Conservation (phyloP, 148 eudicot genomes). For the Camellia granthamiana region DNA sequence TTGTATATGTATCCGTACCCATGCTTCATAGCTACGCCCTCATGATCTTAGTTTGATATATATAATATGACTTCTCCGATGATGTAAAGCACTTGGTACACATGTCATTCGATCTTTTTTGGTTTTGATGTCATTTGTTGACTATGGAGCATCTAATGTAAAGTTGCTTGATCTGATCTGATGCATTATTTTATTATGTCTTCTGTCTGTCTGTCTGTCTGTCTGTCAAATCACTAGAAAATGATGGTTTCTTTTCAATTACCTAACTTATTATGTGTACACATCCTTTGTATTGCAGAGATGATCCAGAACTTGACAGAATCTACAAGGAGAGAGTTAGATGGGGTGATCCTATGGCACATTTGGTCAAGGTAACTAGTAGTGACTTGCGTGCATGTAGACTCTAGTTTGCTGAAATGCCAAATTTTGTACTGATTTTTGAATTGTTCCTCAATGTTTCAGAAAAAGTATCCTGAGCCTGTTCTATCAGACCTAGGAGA, state of each 20-base stretch:
- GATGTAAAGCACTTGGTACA: neutral
- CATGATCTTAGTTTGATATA: neutral
- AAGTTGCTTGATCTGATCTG: slow-evolving; percentile 35
- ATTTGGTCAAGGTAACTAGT: slow-evolving; percentile 69
- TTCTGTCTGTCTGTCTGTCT: neutral
- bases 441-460: slow-evolving; percentile 10
- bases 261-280: neutral
- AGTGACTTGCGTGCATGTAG: neutral
- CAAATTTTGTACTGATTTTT: neutral
- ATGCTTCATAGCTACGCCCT: neutral
- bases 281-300: slow-evolving; percentile 16
- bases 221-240: neutral
- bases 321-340: slow-evolving; percentile 74
- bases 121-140: neutral
- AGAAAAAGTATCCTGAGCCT: slow-evolving; percentile 45
- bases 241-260: slow-evolving; percentile 21
- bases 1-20: too few species aligned
- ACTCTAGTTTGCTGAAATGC: neutral
- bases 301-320: slow-evolving; percentile 32
- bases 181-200: slow-evolving; percentile 28
- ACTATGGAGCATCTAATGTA: neutral
- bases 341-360: slow-evolving; percentile 99
- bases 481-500: slow-evolving; percentile 65
- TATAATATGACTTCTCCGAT: neutral
- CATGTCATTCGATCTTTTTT: neutral